Evolutionary conservation across 2,329 filamentous ascomycete species (phyloP).

Genomic region (Colletotrichum limetticola): DNA sequence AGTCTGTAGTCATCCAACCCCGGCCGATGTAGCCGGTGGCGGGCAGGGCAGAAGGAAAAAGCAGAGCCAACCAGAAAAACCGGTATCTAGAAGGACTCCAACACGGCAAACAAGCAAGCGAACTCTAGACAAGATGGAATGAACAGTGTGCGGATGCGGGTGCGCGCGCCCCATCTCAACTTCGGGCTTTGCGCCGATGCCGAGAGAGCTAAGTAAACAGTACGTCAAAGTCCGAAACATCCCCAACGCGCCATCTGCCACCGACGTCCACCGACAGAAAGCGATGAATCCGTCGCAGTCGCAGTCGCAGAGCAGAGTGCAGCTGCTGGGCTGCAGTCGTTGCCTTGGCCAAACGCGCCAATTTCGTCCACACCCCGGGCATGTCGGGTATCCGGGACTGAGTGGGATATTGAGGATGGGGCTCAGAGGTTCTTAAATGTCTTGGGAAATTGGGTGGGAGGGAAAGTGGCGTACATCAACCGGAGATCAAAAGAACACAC

Average conservation of each 20-base stretch:
- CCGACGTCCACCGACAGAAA: background rate
- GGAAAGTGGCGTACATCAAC: background rate
- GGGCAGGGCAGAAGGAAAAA: background rate
- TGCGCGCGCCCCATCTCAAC: slow-evolving; percentile 25
- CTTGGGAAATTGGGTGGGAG: background rate
- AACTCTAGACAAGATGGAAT: background rate
- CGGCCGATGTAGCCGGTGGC: background rate
- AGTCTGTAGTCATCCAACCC: background rate
- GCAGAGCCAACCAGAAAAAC: background rate
- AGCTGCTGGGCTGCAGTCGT: background rate
- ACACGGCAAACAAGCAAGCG: too few species aligned
- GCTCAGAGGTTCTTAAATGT: slow-evolving; percentile 12
- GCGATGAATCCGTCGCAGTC: background rate
- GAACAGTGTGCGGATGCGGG: background rate
- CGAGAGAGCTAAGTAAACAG: background rate
- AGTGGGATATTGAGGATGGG: background rate
- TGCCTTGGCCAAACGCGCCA: background rate
- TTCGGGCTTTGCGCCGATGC: slow-evolving; percentile 31
- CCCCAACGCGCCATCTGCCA: background rate
- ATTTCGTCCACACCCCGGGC: background rate
- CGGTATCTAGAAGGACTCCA: background rate
- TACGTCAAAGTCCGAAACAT: slow-evolving; percentile 24
- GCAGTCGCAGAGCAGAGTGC: background rate
- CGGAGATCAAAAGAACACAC: slow-evolving; percentile 4
- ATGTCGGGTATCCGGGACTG: slow-evolving; percentile 11